Conservation (phyloP, 768 basidiomycete genomes). For the Coprinopsis marcescibilis region DNA sequence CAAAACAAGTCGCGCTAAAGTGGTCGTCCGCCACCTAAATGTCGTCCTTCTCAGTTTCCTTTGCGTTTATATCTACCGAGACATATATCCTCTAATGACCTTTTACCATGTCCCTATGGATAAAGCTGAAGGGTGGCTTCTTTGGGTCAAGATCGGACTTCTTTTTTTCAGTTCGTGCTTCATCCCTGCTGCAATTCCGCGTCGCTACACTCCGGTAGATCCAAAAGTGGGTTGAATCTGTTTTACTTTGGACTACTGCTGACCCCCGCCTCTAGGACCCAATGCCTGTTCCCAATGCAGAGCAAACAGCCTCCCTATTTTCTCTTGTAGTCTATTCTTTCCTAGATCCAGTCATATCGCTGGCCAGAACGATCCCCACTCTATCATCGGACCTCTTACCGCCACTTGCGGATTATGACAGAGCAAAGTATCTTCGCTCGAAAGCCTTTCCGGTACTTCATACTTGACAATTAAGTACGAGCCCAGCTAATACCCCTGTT, state of each 20-base stretch:
- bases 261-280: constrained; percentile 24
- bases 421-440: constrained; percentile 23
- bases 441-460: constrained; percentile 22
- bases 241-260: neutral
- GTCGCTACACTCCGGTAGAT: constrained; percentile 15
- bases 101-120: constrained; percentile 11
- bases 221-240: constrained; percentile 6
- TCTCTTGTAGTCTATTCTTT: constrained; percentile 44
- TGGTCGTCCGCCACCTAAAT: constrained; percentile 37
- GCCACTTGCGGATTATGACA: constrained; percentile 61
- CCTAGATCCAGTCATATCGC: constrained; percentile 47
- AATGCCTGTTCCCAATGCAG: constrained; percentile 33
- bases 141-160: constrained; percentile 14
- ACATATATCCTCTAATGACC: constrained; percentile 15
- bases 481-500: neutral
- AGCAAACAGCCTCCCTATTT: constrained; percentile 46
- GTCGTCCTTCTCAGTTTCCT: constrained; percentile 9
- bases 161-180: constrained; percentile 8
- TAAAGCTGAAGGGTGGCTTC: constrained; percentile 11
- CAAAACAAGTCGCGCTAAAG: constrained; percentile 29
- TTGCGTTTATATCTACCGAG: constrained; percentile 14
- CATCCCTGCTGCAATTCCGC: constrained; percentile 13
- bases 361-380: constrained; percentile 40
- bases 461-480: neutral
- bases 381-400: constrained; percentile 52